A percentile compares a stretch with the other conserved stretches of the same genome.
Evolutionary conservation across 805 yeast genomes (phyloP).

Genomic region (Metschnikowia noctiluminum): DNA sequence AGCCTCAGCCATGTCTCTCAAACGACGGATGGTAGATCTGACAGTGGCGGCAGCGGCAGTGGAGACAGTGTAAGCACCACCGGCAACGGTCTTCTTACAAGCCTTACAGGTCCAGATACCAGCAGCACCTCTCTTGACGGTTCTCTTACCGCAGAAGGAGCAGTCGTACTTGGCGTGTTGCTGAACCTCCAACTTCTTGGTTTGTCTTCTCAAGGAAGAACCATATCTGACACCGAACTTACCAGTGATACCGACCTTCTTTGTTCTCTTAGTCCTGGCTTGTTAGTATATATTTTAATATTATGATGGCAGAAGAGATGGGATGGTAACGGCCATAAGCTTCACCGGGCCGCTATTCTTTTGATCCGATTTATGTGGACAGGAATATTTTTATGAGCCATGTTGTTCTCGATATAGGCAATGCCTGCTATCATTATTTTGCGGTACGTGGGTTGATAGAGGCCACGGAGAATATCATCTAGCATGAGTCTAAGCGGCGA

Average conservation of each 20-base stretch:
- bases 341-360: too few relatives aligned
- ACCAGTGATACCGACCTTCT: conserved; percentile 99
- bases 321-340: too few relatives aligned
- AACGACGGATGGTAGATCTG: conserved; percentile 99
- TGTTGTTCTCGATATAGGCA: too few relatives aligned
- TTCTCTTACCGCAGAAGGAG: conserved; percentile 99
- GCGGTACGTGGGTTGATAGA: too few relatives aligned
- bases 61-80: conserved; percentile 99
- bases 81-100: conserved; percentile 96
- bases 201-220: conserved; percentile 99
- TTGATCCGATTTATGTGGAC: too few relatives aligned
- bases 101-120: conserved; percentile 99
- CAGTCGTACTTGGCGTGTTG: conserved; percentile 99
- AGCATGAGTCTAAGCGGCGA: too few relatives aligned
- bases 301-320: background rate
- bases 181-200: conserved; percentile 98
- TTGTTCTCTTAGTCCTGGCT: conserved; percentile 97
- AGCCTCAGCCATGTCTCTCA: conserved; percentile 99
- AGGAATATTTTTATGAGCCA: too few relatives aligned
- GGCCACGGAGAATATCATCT: too few relatives aligned
- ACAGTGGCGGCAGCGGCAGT: conserved; percentile 99
- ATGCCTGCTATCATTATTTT: too few relatives aligned
- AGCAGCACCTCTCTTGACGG: conserved; percentile 95
- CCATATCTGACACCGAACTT: conserved; percentile 99
- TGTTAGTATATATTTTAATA: conserved; percentile 37